A percentile compares a stretch with the other conserved stretches of the same genome.
Conservation (phyloP, 2,329 filamentous ascomycete genomes). For the Pseudogymnoascus sp. region DNA sequence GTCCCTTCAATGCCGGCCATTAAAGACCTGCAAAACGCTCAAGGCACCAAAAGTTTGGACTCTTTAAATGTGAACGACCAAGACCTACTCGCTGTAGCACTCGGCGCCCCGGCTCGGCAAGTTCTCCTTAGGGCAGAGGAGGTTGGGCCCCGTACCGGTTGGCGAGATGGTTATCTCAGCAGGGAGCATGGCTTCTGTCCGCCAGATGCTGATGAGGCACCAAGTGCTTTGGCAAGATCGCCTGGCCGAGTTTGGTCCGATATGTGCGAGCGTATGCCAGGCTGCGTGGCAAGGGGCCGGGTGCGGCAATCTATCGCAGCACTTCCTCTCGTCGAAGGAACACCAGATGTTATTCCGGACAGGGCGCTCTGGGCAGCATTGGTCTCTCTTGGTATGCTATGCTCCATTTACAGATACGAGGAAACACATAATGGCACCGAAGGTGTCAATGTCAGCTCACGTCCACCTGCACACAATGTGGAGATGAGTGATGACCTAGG, state of each 20-base stretch:
- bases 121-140: conserved; percentile 46
- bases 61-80: conserved; percentile 39
- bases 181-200: conserved; percentile 45
- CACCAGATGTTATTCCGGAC: conserved; percentile 42
- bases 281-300: conserved; percentile 41
- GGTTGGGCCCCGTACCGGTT: conserved; percentile 42
- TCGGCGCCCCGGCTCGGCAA: conserved; percentile 46
- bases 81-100: conserved; percentile 42
- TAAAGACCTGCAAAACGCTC: conserved; percentile 40
- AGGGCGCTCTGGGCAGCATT: conserved; percentile 45
- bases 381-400: conserved; percentile 44
- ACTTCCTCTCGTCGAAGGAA: conserved; percentile 41
- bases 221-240: conserved; percentile 38
- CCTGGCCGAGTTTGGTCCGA: conserved; percentile 48
- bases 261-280: conserved; percentile 45
- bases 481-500: conserved; percentile 44
- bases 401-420: conserved; percentile 46
- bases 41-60: conserved; percentile 39
- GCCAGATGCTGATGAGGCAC: conserved; percentile 41
- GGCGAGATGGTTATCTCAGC: conserved; percentile 45
- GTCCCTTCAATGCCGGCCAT: conserved; percentile 28
- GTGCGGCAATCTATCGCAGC: conserved; percentile 42
- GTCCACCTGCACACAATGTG: conserved; percentile 28
- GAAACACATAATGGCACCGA: conserved; percentile 44
- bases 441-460: conserved; percentile 34